phyloP scores from a whole-genome alignment of 495 filamentous ascomycete species.

The Annulohypoxylon nitens region DNA sequence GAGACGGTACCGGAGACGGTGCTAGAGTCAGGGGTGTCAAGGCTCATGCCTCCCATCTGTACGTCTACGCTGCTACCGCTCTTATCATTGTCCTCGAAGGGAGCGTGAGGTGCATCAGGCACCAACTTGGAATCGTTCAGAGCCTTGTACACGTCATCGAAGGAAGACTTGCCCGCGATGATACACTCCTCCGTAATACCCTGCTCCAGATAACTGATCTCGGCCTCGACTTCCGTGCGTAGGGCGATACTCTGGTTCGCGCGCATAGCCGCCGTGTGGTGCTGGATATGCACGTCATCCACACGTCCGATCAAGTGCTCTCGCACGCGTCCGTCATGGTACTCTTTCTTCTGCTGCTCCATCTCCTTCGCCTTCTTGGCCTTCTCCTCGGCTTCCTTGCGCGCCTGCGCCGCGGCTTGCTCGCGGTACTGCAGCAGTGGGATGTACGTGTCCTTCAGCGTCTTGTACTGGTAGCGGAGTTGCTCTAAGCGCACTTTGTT shows the following conservation, averaged over 20 bases:
- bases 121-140: not conserved
- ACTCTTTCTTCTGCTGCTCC: too few relatives aligned
- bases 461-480: not conserved
- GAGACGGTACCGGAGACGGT: not conserved
- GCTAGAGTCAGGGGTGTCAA: not conserved
- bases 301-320: conserved; percentile 15
- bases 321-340: conserved; percentile 17
- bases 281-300: not conserved
- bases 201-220: conserved; percentile 17
- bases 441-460: conserved; percentile 4
- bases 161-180: conserved; percentile 8
- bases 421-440: conserved; percentile 7
- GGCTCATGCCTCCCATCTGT: too few relatives aligned
- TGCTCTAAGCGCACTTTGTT: not conserved
- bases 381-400: not conserved
- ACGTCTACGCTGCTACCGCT: not conserved
- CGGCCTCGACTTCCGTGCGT: not conserved
- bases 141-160: conserved; percentile 32
- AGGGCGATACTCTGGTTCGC: not conserved
- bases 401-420: not conserved
- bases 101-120: not conserved
- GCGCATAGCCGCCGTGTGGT: conserved; percentile 11
- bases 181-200: conserved; percentile 31
- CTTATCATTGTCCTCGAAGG: not conserved
- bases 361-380: not conserved